Base-by-base conservation (phyloP, 257 asterid genomes). In the Prunella vulgaris region DNA sequence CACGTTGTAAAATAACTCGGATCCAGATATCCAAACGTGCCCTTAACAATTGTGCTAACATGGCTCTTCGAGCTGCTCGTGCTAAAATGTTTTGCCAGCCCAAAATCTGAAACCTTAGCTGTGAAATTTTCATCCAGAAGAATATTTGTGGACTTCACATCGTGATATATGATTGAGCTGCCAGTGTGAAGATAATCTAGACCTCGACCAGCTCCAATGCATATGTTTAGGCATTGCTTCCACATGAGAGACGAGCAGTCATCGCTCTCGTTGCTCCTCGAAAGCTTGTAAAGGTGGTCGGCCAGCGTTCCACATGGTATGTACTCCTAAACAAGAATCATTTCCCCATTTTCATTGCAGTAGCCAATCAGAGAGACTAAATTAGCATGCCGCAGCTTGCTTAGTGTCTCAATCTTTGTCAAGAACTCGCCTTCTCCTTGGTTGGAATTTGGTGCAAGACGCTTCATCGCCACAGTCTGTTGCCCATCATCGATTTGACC, bases 81-180 rank as follows among this genome's bases (percentile, higher is more conserved):
- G 18, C 68, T 73, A 8, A 74, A 60, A 76, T 61, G 66, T 70
- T 80, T 81, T 4, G 88, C 83, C 76, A 85, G 60, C 20, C 90
- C 88, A 48, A 85, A 85, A 68, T 85, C 88, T 0, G 90, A 83
- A 64, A 85, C 79, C 82, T 79, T 83, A 46, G 88, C 81, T 25
- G 30, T 74, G 71, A 82, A 81, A 28, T 79, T 66, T 48, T 78
- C 84, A 37, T 80, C 83, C 28, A 85, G 57, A 51, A 83, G 76
- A 65, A 85, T 85, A 67, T 85, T 85, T 5, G 88, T 78, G 72
- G 80, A 65, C 77, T 85, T 83, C 15, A 83, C 77, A 35, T 85
- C 90, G 5, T 83, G 82, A 68, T 75, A 78, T n/a, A n/a, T n/a
- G n/a, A n/a, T n/a, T n/a, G n/a, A n/a, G n/a, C n/a, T n/a, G n/a